Base-by-base conservation (phyloP, 139 green algal genomes). In the Picochlorum sp. region DNA sequence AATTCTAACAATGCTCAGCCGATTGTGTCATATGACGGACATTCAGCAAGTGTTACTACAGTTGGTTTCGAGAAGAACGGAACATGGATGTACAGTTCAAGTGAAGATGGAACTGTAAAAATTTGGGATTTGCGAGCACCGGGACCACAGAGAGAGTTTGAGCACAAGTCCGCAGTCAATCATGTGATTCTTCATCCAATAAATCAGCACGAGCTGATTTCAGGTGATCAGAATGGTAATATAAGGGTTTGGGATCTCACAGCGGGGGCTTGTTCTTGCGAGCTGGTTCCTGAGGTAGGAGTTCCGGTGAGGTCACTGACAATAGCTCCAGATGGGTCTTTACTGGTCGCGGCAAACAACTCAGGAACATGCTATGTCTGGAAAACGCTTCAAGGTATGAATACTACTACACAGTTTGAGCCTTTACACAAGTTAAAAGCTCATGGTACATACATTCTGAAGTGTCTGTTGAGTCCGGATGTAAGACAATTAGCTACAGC, bases 221-320 rank as follows among this genome's bases (percentile, higher is more conserved):
- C 88, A 55, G 91, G 91, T 6, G 92, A 99, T 72, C 84, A 95
- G 79, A 88, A 92, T 45, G 94, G 94, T 45, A 96, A 98, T 77
- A 97, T 99, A 49, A 75, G 94, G 3, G 94, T 99, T 66, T 99
- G 93, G 93, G 94, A 99, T 79, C 78, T 99, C 26, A 91, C 85
- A 15, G 87, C 84, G 18, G 90, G 83, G 60, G 82, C 90, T 18
- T 98, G 91, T 83, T 91, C 77, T 74, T 98, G 92, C 67, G 92
- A 99, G 81, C 86, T 98, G 38, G 92, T 99, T 37, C 94, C 94
- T 0, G 94, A 98, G 74, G 87, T 98, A 4, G 90, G 90, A 49
- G 92, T 84, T 3, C 83, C 92, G 2, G 87, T 99, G 24, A 80
- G 92, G 21, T 90, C 79, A 11, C 63, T 99, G 3, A 93, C 84